These are phyloP conservation scores for Diutina pseudorugosa DNA, from an alignment of 1,139 yeast genomes.

Conservation along the genomic window DNA sequence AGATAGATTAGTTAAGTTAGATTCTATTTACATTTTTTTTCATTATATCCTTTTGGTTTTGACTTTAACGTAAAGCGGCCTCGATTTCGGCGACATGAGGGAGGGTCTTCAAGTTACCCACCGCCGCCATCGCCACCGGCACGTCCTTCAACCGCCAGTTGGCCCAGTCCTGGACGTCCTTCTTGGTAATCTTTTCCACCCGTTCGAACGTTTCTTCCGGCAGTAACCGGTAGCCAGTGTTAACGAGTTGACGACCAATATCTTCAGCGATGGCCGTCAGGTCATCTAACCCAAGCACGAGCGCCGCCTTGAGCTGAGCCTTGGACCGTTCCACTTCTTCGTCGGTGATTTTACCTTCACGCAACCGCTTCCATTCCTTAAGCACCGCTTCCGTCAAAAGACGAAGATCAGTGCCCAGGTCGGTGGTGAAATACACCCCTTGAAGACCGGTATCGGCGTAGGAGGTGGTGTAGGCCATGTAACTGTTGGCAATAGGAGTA, in stretches of 20 bases:
- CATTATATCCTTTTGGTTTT: neutral
- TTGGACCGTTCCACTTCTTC: conserved; percentile 91
- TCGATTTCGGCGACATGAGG: conserved; percentile 42
- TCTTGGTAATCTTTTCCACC: conserved; percentile 66
- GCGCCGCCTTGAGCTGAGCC: conserved; percentile 87
- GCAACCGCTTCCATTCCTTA: conserved; percentile 82
- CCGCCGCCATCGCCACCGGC: conserved; percentile 82
- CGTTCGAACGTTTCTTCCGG: conserved; percentile 88
- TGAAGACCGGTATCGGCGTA: conserved; percentile 96
- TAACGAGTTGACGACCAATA: conserved; percentile 91
- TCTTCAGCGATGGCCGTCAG: conserved; percentile 96
- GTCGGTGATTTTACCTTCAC: conserved; percentile 60
- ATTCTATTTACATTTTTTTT: neutral
- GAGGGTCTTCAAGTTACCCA: conserved; percentile 64
- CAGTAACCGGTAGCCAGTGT: conserved; percentile 81
- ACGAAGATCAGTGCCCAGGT: conserved; percentile 54
- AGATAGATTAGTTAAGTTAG: neutral
- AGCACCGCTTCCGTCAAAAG: conserved; percentile 60
- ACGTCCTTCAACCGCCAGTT: conserved; percentile 65
- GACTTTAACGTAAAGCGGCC: conserved; percentile 27
- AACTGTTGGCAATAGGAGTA: conserved; percentile 72
- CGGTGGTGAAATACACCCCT: conserved; percentile 91
- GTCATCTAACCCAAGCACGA: conserved; percentile 81
- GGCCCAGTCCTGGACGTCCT: conserved; percentile 84
- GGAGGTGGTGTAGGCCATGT: conserved; percentile 93